phyloP scores from a whole-genome alignment of 116 monocot genomes.

The Papilionanthe hybrid region DNA sequence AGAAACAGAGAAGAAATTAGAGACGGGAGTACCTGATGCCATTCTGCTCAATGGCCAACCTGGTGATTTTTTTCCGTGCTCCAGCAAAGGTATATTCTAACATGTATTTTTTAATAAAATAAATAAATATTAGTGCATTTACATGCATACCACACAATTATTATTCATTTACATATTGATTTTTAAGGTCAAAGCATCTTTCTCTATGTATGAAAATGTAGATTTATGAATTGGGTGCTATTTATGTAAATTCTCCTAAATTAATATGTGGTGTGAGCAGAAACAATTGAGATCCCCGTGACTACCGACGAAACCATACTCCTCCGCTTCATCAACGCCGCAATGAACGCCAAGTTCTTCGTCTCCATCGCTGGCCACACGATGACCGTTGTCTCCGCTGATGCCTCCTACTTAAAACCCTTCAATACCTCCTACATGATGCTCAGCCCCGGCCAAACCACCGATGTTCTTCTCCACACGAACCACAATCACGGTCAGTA shows the following conservation, averaged over 20 bases:
- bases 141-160: too few relatives aligned
- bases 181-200: too few relatives aligned
- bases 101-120: neutral
- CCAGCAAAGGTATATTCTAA: neutral
- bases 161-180: too few relatives aligned
- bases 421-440: constrained; percentile 24
- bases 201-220: too few relatives aligned
- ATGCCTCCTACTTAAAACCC: constrained; percentile 40
- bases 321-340: constrained; percentile 40
- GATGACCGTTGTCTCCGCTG: constrained; percentile 39
- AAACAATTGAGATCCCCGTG: constrained; percentile 13
- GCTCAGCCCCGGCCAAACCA: constrained; percentile 47
- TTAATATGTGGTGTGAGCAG: neutral
- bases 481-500: neutral
- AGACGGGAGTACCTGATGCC: constrained; percentile 9
- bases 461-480: constrained; percentile 34
- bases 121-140: too few relatives aligned
- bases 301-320: constrained; percentile 41
- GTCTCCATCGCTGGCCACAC: constrained; percentile 34
- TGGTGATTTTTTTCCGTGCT: neutral
- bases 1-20: constrained; percentile 19
- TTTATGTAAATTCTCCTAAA: too few relatives aligned
- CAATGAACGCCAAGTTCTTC: constrained; percentile 34
- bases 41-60: constrained; percentile 1
- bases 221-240: too few relatives aligned